phyloP scores from a whole-genome alignment of 2,329 filamentous ascomycete genomes.

The Verticillium isaacii region DNA sequence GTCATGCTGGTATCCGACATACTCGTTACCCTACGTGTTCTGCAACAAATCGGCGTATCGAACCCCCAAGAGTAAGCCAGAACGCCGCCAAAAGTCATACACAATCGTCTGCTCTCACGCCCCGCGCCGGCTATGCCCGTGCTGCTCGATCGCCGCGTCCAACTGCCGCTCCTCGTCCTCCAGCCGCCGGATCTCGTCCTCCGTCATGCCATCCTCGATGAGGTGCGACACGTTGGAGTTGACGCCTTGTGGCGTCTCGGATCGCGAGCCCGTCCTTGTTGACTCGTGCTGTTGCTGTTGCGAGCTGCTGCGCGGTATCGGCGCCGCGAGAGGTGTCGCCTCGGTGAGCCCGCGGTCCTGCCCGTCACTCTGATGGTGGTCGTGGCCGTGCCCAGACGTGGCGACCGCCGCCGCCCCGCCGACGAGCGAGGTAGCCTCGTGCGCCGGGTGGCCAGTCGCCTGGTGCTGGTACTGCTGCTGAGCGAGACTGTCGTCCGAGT shows the following conservation, averaged over 20 bases:
- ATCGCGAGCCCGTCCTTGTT: constrained; percentile 11
- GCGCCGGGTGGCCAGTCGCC: neutral
- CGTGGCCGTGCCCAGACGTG: neutral
- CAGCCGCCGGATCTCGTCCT: constrained; percentile 47
- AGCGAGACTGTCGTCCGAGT: constrained; percentile 32
- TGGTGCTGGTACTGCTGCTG: constrained; percentile 7
- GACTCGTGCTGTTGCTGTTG: constrained; percentile 1
- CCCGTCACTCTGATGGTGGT: neutral
- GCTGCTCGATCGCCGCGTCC: constrained; percentile 51
- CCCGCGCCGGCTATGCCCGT: constrained; percentile 16
- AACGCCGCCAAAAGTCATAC: neutral
- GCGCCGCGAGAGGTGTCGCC: neutral
- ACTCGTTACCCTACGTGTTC: neutral
- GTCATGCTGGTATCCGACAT: neutral
- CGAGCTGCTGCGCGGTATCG: constrained; percentile 1
- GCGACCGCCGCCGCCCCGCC: neutral
- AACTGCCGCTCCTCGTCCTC: constrained; percentile 55
- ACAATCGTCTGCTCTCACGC: neutral
- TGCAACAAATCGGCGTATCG: neutral
- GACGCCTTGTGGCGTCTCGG: constrained; percentile 24
- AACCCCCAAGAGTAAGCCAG: neutral
- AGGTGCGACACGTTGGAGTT: constrained; percentile 41
- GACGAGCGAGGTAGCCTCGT: neutral
- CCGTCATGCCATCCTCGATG: constrained; percentile 57
- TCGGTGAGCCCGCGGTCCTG: neutral